A percentile compares a stretch with the other conserved stretches of the same genome.
phyloP scores from a whole-genome alignment of 2,329 filamentous ascomycete species.

The Neopestalotiopsis clavispora region DNA sequence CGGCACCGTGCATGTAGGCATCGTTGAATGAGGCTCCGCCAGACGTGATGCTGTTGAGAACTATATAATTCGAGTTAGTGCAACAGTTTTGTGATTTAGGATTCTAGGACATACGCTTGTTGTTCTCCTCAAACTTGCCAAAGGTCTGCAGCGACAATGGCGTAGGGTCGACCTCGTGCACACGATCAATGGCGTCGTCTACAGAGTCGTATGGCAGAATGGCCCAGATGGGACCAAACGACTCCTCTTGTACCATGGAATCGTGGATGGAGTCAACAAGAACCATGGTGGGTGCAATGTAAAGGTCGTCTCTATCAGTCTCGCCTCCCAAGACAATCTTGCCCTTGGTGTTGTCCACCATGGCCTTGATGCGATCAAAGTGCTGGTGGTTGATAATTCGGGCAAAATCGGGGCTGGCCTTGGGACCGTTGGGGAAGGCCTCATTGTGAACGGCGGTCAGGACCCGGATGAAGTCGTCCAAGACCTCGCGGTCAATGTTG shows the following conservation, averaged over 20 bases:
- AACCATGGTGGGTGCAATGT: constrained; percentile 94
- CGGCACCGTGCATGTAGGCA: constrained; percentile 71
- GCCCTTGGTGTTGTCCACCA: constrained; percentile 85
- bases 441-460: constrained; percentile 73
- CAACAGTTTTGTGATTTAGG: neutral
- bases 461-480: constrained; percentile 74
- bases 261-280: constrained; percentile 77
- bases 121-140: constrained; percentile 78
- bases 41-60: constrained; percentile 67
- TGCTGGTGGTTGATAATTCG: constrained; percentile 82
- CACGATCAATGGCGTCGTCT: constrained; percentile 84
- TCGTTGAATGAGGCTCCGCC: constrained; percentile 72
- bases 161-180: constrained; percentile 81
- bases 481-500: constrained; percentile 76
- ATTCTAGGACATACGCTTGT: constrained; percentile 61
- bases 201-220: constrained; percentile 78
- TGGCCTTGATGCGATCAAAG: constrained; percentile 83
- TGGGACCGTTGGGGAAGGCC: constrained; percentile 84
- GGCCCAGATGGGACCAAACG: constrained; percentile 90
- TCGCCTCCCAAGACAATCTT: constrained; percentile 87
- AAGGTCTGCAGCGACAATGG: constrained; percentile 87
- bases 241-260: constrained; percentile 80
- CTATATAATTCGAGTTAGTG: constrained; percentile 37
- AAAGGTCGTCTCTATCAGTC: constrained; percentile 78
- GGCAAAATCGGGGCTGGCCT: constrained; percentile 76